A percentile compares a stretch with the other conserved stretches of the same genome.
These are phyloP conservation scores for Suillus sp. DNA, from an alignment of 768 basidiomycete species.

Conservation along the genomic window DNA sequence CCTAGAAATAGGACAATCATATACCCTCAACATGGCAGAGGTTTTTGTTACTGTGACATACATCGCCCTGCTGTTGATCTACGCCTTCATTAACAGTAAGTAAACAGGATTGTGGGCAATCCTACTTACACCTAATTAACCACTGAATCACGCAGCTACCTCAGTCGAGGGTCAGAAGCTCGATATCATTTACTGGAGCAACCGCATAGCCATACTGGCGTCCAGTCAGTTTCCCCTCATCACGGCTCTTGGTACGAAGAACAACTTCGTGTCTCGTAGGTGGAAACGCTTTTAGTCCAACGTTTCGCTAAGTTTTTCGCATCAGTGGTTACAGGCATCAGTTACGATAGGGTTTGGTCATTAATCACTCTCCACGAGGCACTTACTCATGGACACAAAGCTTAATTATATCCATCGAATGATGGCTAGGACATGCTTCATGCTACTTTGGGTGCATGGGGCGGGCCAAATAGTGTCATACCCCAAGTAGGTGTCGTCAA, in stretches of 20 bases:
- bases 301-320: not conserved
- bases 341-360: slow-evolving; percentile 28
- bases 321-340: slow-evolving; percentile 32
- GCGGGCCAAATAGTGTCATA: slow-evolving; percentile 21
- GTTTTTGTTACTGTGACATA: slow-evolving; percentile 49
- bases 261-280: slow-evolving; percentile 46
- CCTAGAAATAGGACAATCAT: slow-evolving; percentile 44
- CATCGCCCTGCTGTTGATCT: slow-evolving; percentile 44
- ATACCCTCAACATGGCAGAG: slow-evolving; percentile 43
- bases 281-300: not conserved
- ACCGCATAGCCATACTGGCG: slow-evolving; percentile 35
- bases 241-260: slow-evolving; percentile 50
- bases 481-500: slow-evolving; percentile 11
- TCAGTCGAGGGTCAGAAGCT: slow-evolving; percentile 7
- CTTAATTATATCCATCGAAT: slow-evolving; percentile 50
- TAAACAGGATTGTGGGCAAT: slow-evolving; percentile 17
- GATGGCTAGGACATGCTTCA: slow-evolving; percentile 46
- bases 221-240: slow-evolving; percentile 44
- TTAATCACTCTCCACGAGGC: not conserved
- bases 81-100: slow-evolving; percentile 49
- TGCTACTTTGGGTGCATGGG: slow-evolving; percentile 52
- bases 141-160: slow-evolving; percentile 9
- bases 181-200: slow-evolving; percentile 28
- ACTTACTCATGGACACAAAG: slow-evolving; percentile 23
- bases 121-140: not conserved